Percentiles rank a stretch among this genome's conserved stretches.
phyloP scores from a whole-genome alignment of 1,139 yeast species.

The Yamadazyma friedrichii region DNA sequence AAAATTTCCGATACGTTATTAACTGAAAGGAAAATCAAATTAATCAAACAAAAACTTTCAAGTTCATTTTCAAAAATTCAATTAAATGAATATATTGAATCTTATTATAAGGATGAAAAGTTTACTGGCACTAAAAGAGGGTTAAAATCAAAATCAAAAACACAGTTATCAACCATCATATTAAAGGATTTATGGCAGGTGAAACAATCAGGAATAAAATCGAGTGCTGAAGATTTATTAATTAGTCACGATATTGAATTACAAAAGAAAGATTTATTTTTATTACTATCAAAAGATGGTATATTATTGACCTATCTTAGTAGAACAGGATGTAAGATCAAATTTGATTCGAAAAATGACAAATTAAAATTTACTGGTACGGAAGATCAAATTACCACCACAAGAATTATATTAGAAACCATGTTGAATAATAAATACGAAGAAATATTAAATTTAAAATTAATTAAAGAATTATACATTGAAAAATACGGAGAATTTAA shows the following conservation, averaged over 20 bases:
- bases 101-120: constrained; percentile 8
- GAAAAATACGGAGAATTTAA: constrained; percentile 28
- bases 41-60: constrained; percentile 9
- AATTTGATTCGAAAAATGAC: constrained; percentile 27
- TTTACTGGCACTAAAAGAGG: constrained; percentile 12
- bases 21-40: constrained; percentile 10
- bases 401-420: constrained; percentile 28
- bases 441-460: constrained; percentile 31
- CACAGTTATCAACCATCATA: constrained; percentile 22
- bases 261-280: constrained; percentile 44
- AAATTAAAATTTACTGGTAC: constrained; percentile 29
- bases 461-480: constrained; percentile 23
- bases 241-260: constrained; percentile 37
- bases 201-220: constrained; percentile 23
- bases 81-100: constrained; percentile 19
- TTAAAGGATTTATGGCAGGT: constrained; percentile 41
- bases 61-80: constrained; percentile 23
- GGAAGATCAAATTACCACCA: constrained; percentile 31
- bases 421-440: constrained; percentile 35
- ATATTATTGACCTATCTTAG: constrained; percentile 48
- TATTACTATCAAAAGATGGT: constrained; percentile 49
- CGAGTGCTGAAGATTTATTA: constrained; percentile 39
- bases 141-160: constrained; percentile 14
- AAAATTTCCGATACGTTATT: constrained; percentile 6
- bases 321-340: constrained; percentile 54